Evolutionary conservation across 352 stramenopile species (phyloP).

Genomic region (Phytophthora pseudosyringae): DNA sequence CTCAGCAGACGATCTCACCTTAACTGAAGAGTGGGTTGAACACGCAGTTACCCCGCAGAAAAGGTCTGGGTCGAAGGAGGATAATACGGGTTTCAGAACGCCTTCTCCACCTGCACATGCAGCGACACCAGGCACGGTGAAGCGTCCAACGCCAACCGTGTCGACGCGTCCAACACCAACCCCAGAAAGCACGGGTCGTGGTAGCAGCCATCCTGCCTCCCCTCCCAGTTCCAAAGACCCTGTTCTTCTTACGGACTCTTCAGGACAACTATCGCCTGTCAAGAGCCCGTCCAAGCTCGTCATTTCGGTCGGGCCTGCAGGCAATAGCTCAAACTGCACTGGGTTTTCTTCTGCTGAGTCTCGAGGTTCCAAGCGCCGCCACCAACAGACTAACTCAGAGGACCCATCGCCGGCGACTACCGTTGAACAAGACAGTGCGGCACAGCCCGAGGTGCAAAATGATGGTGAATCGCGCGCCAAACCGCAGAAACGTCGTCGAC

Average conservation of each 20-base stretch:
- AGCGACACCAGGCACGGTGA: constrained; percentile 21
- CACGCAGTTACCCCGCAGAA: constrained; percentile 20
- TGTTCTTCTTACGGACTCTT: constrained; percentile 2
- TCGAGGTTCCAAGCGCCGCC: constrained; percentile 25
- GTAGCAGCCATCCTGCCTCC: constrained; percentile 4
- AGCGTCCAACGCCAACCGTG: not conserved
- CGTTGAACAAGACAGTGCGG: constrained; percentile 7
- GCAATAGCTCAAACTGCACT: constrained; percentile 3
- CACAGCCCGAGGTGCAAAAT: constrained; percentile 2
- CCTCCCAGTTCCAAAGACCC: constrained; percentile 13
- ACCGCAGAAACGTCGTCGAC: constrained; percentile 24
- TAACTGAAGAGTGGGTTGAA: constrained; percentile 12
- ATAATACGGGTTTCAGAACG: constrained; percentile 11
- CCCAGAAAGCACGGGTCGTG: not conserved
- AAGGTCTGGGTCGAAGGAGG: not conserved
- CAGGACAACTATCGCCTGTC: constrained; percentile 2
- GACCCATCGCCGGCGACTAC: not conserved
- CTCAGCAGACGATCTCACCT: not conserved
- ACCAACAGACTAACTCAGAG: not conserved
- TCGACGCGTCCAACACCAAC: not conserved
- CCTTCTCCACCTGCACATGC: constrained; percentile 20
- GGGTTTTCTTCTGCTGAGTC: constrained; percentile 8
- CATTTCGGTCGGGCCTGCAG: constrained; percentile 19
- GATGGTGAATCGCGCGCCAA: not conserved
- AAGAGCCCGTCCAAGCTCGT: constrained; percentile 27